Conservation (phyloP, 768 basidiomycete species). For the Strobilomyces dryophilus region DNA sequence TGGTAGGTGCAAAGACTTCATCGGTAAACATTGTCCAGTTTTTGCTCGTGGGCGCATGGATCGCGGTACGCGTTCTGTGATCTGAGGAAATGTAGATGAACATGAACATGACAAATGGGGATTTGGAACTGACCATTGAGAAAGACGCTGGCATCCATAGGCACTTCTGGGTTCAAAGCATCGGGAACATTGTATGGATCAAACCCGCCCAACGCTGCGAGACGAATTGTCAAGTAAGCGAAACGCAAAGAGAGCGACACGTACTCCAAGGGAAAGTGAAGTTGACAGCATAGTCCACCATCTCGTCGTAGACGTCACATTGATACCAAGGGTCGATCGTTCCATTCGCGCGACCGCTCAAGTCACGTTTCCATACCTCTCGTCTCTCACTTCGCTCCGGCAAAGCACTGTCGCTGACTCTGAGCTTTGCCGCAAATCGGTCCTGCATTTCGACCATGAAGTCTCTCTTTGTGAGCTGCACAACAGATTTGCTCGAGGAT, state of each 20-base stretch:
- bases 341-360: constrained; percentile 48
- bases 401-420: constrained; percentile 2
- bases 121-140: constrained; percentile 45
- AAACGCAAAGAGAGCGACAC: constrained; percentile 3
- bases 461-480: constrained; percentile 3
- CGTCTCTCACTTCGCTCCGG: constrained; percentile 20
- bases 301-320: constrained; percentile 57
- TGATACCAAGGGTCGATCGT: constrained; percentile 59
- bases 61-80: constrained; percentile 45
- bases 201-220: constrained; percentile 28
- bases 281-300: constrained; percentile 67
- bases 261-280: constrained; percentile 60
- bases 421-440: constrained; percentile 4
- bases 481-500: background rate
- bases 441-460: constrained; percentile 12
- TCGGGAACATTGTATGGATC: constrained; percentile 48
- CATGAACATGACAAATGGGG: constrained; percentile 40
- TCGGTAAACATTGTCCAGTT: constrained; percentile 34
- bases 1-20: constrained; percentile 19
- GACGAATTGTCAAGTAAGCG: background rate
- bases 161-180: constrained; percentile 39
- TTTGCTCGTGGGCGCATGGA: constrained; percentile 67
- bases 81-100: constrained; percentile 32
- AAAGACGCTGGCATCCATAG: constrained; percentile 48
- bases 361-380: constrained; percentile 41